Evolutionary conservation across 306 rosid genomes (phyloP).

Genomic region (cucumber (Cucumis sativus)): Cucumber_9930_V3 NC_026657.2:8963501-8964000

Average conservation of each 20-base stretch:
- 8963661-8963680: too few species aligned
- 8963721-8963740: too few species aligned
- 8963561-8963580: too few species aligned
- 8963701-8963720: too few species aligned
- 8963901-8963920: neutral
- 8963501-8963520: too few species aligned
- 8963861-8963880: neutral
- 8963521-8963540: too few species aligned
- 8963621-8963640: too few species aligned
- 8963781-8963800: constrained; percentile 71
- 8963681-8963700: too few species aligned
- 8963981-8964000: neutral
- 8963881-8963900: neutral
- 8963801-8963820: constrained; percentile 93
- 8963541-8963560: too few species aligned
- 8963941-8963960: neutral
- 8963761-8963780: constrained; percentile 77
- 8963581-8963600: too few species aligned
- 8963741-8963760: constrained; percentile 24
- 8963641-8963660: too few species aligned
- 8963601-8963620: too few species aligned
- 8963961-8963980: neutral
- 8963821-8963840: constrained; percentile 91
- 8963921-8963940: neutral
- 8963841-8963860: constrained; percentile 3